Evolutionary conservation across 495 filamentous ascomycete genomes (phyloP), one percentile per base, ranked within the genome.

Genomic region (Aspergillus indologenus): DNA sequence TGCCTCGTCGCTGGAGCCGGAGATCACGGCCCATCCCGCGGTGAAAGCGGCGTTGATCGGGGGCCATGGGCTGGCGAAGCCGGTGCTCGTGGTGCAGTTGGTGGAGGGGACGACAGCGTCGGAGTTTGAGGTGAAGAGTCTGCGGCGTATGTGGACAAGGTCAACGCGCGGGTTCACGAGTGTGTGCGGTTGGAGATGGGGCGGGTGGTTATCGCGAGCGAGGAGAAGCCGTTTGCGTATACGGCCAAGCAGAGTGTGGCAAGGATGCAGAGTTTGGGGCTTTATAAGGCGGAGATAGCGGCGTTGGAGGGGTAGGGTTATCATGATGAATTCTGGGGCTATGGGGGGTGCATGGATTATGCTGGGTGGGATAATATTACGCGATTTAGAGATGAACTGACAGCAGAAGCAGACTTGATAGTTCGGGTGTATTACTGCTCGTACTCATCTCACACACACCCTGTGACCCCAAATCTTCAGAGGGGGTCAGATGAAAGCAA

Each of bases 271-370:
- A 74, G 68, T 3, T 57, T 76, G 51, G 49, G 59, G 11, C 44
- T 70, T 3, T 76, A 75, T 55, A 62, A 68, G 29, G 65, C 74
- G 17, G 71, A 71, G 31, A 75, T 77, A 54, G 66, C 56, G 8
- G 50, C 34, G 15, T 49, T 68, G 7, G 26, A 29, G 26, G 26
- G 4, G 26, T 29, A 29, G 26, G 26, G 4, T 29, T 9, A n/a
- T n/a, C n/a, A n/a, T n/a, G n/a, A n/a, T n/a, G n/a, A n/a, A n/a
- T 29, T 9, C 9, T 29, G 26, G 3, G 9, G 26, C 26, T 29
- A 4, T 29, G 26, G 26, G 26, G 26, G 3, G 26, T 29, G 26
- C 3, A 29, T 29, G 26, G 26, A 9, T 29, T 29, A 3, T 29
- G 26, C n/a, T n/a, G n/a, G n/a, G n/a, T n/a, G n/a, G n/a, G n/a